Conservation (phyloP, 768 basidiomycete species). For the Lactarius psammicola region DNA sequence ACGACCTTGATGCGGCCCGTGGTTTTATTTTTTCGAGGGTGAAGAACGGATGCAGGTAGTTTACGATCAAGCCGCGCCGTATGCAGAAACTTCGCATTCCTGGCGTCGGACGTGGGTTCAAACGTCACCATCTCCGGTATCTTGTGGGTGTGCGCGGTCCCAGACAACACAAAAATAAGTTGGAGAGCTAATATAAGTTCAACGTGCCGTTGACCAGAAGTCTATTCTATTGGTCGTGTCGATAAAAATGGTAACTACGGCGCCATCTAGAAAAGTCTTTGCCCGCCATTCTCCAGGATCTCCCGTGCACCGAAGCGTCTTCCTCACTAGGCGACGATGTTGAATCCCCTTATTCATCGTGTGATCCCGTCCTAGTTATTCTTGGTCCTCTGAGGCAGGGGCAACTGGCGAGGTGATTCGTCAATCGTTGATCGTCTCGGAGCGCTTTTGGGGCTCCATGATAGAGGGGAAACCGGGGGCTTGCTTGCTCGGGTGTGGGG, state of each 20-base stretch:
- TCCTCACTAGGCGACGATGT: neutral
- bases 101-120: neutral
- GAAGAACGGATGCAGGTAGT: neutral
- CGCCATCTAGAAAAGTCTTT: neutral
- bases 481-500: neutral
- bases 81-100: neutral
- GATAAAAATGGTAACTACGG: neutral
- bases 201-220: too few species aligned
- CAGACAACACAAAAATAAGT: neutral
- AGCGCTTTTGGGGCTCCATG: neutral
- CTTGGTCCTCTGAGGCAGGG: neutral
- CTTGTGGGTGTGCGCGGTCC: neutral
- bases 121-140: neutral
- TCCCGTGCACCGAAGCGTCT: neutral
- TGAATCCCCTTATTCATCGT: neutral
- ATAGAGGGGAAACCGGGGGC: neutral
- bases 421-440: neutral
- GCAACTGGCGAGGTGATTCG: neutral
- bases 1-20: neutral
- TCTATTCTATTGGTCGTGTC: neutral
- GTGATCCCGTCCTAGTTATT: neutral
- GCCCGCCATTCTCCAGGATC: neutral
- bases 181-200: too few species aligned
- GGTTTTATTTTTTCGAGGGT: neutral
- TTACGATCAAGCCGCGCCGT: neutral